phyloP scores from a whole-genome alignment of 2,329 filamentous ascomycete genomes.

The Arthroderma sp. region DNA sequence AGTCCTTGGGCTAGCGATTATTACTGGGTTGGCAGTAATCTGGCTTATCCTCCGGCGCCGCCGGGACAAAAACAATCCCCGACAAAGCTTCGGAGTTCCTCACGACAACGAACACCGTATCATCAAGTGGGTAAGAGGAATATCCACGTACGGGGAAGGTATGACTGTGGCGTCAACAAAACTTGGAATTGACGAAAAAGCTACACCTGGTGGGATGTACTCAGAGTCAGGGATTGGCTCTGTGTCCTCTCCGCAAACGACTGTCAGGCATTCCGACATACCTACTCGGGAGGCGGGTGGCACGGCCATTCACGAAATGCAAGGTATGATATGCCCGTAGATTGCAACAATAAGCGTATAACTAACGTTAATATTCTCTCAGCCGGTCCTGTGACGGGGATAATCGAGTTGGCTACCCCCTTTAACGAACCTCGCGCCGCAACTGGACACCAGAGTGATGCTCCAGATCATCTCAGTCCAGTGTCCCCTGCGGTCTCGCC shows the following conservation, averaged over 20 bases:
- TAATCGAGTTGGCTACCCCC: constrained; percentile 10
- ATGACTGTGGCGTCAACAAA: constrained; percentile 13
- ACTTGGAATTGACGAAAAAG: constrained; percentile 10
- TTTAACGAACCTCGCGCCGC: constrained; percentile 8
- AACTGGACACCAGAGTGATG: constrained; percentile 10
- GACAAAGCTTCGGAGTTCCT: constrained; percentile 20
- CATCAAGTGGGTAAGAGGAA: constrained; percentile 35
- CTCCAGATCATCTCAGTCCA: constrained; percentile 12
- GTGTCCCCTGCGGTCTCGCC: constrained; percentile 10
- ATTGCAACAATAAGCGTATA: background rate
- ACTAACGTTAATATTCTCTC: background rate
- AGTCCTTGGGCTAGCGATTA: constrained; percentile 46
- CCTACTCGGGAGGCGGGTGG: constrained; percentile 15
- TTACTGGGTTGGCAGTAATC: constrained; percentile 37
- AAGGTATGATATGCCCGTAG: constrained; percentile 14
- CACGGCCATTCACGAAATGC: constrained; percentile 20
- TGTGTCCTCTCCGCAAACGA: constrained; percentile 7
- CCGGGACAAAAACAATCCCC: constrained; percentile 28
- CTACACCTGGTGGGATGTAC: constrained; percentile 4
- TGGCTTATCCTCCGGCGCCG: constrained; percentile 38
- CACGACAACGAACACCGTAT: constrained; percentile 35
- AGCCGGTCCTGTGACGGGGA: constrained; percentile 4
- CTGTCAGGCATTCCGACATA: constrained; percentile 6
- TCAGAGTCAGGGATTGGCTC: constrained; percentile 10
- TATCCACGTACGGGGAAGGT: constrained; percentile 19